Conservation (phyloP, 164 flowering plant species). For the Sedum album region DNA sequence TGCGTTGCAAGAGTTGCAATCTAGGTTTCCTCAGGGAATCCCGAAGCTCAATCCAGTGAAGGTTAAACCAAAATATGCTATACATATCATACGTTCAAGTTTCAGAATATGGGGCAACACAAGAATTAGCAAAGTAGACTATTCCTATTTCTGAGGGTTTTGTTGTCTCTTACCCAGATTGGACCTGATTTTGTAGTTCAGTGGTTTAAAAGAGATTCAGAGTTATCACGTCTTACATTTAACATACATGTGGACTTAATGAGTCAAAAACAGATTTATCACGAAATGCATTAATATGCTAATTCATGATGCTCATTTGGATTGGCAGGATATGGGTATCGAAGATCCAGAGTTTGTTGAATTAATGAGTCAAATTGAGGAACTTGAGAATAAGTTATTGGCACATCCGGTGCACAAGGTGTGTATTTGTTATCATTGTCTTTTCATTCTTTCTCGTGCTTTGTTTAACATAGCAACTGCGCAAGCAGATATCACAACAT, state of each 20-base stretch:
- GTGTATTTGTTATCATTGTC: conserved; percentile 1
- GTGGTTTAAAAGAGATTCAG: neutral
- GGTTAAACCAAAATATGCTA: conserved; percentile 28
- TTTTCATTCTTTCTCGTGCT: no score
- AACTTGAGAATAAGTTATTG: conserved; percentile 63
- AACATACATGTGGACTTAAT: neutral
- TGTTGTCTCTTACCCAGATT: neutral
- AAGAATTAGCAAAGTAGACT: neutral
- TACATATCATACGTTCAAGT: neutral
- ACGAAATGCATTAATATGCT: neutral
- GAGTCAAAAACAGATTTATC: no score
- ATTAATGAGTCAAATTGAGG: conserved; percentile 73
- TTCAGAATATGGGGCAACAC: neutral
- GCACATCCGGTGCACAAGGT: conserved; percentile 89
- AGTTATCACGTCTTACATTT: neutral
- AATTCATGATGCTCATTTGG: neutral
- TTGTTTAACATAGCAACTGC: neutral
- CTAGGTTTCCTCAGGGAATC: conserved; percentile 77
- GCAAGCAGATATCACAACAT: neutral
- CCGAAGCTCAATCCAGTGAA: conserved; percentile 95
- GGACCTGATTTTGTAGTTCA: neutral
- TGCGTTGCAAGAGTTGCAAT: conserved; percentile 69
- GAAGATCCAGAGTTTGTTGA: conserved; percentile 82
- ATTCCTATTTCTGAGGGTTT: neutral
- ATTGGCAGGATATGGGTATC: conserved; percentile 80